Percentiles rank a stretch among this genome's conserved stretches.
Conservation (phyloP, 2,329 filamentous ascomycete genomes). For the Drechslerella coelobrocha region DNA sequence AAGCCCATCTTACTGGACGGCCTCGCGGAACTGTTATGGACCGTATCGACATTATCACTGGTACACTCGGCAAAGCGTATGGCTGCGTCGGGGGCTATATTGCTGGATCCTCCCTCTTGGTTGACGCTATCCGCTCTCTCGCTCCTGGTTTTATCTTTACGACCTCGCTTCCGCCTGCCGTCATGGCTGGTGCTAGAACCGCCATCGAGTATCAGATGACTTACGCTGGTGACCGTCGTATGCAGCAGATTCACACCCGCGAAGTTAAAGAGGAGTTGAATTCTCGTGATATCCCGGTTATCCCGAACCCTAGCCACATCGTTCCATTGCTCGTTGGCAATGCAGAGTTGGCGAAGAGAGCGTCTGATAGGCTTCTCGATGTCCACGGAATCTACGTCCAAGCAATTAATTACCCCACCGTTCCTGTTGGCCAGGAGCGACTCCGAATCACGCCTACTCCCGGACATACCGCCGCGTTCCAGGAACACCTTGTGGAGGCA, state of each 20-base stretch:
- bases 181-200: conserved; percentile 90
- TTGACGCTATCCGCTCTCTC: conserved; percentile 91
- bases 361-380: conserved; percentile 87
- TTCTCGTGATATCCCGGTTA: conserved; percentile 86
- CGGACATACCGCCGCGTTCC: conserved; percentile 83
- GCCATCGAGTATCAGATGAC: conserved; percentile 93
- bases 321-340: conserved; percentile 92
- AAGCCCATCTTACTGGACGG: conserved; percentile 77
- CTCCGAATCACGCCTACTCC: conserved; percentile 95
- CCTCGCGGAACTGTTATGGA: conserved; percentile 89
- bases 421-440: conserved; percentile 95
- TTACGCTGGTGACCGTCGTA: conserved; percentile 81
- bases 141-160: conserved; percentile 99
- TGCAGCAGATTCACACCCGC: conserved; percentile 95
- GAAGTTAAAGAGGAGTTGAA: conserved; percentile 86
- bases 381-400: conserved; percentile 96
- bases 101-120: conserved; percentile 81
- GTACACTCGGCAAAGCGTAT: conserved; percentile 95
- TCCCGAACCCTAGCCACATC: conserved; percentile 97
- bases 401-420: conserved; percentile 98
- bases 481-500: conserved; percentile 82
- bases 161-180: conserved; percentile 91
- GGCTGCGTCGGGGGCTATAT: conserved; percentile 98
- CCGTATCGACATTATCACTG: conserved; percentile 95
- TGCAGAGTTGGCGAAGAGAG: conserved; percentile 87